phyloP scores from a whole-genome alignment of 1,284 basidiomycete genomes.

The Stereum hirsutum region DNA sequence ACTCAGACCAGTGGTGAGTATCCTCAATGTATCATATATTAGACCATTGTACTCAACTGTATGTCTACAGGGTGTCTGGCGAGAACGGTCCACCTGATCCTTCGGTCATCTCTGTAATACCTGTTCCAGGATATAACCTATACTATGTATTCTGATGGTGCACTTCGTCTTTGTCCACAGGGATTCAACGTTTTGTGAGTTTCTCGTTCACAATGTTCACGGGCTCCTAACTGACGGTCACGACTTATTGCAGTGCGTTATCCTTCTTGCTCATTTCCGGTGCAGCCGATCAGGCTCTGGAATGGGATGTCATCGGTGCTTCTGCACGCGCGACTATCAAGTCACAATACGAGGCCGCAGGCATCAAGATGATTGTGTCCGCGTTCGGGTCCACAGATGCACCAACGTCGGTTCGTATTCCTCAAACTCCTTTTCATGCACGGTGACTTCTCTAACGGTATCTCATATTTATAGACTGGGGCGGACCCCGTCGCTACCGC shows the following conservation, averaged over 20 bases:
- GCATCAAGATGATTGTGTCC: constrained; percentile 38
- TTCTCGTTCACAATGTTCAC: background rate
- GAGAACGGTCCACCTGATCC: constrained; percentile 26
- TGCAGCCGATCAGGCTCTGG: constrained; percentile 32
- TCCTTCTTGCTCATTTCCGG: constrained; percentile 35
- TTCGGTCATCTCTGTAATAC: constrained; percentile 24
- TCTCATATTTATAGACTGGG: too few relatives aligned
- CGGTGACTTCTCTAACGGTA: too few relatives aligned
- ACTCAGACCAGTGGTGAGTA: constrained; percentile 25
- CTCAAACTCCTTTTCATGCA: too few relatives aligned
- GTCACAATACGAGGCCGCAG: constrained; percentile 32
- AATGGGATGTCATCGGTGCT: constrained; percentile 27
- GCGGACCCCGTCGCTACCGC: constrained; percentile 31
- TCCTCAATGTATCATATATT: too few relatives aligned
- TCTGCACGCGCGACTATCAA: constrained; percentile 26
- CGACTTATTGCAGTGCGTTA: constrained; percentile 29
- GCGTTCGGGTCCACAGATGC: constrained; percentile 41
- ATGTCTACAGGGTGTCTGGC: constrained; percentile 26
- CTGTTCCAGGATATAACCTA: too few relatives aligned
- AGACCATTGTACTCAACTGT: too few relatives aligned
- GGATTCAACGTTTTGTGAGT: constrained; percentile 40
- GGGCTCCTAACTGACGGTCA: too few relatives aligned
- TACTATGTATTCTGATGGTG: background rate
- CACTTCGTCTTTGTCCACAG: constrained; percentile 13
- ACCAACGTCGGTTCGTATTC: too few relatives aligned